Percentiles rank a stretch among this genome's conserved stretches.
These are phyloP conservation scores for Amanita jacksonii DNA, from an alignment of 768 basidiomycete genomes.

Conservation along the genomic window DNA sequence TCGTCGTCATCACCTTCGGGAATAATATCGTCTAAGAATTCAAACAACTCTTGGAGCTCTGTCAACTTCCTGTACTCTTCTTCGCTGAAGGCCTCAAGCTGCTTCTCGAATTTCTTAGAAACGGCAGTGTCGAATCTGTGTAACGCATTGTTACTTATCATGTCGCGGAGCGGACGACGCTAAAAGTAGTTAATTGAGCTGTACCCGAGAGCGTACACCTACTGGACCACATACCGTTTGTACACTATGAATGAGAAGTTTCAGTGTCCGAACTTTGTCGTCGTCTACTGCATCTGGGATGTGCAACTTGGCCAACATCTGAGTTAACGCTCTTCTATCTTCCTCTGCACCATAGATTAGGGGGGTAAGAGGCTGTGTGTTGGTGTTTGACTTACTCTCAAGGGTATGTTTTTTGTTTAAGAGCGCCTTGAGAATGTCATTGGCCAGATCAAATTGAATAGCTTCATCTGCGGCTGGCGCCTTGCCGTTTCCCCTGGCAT, in stretches of 20 bases:
- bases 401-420: slow-evolving; percentile 37
- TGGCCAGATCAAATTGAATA: slow-evolving; percentile 49
- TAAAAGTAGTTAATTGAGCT: slow-evolving; percentile 10
- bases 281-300: slow-evolving; percentile 67
- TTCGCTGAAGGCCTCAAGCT: slow-evolving; percentile 63
- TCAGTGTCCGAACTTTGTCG: slow-evolving; percentile 52
- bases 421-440: slow-evolving; percentile 39
- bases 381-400: slow-evolving; percentile 35
- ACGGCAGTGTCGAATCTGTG: slow-evolving; percentile 58
- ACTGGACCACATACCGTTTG: slow-evolving; percentile 35
- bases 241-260: slow-evolving; percentile 53
- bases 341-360: no score
- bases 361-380: no score
- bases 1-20: slow-evolving; percentile 57
- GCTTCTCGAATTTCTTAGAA: slow-evolving; percentile 61
- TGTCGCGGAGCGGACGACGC: slow-evolving; percentile 42
- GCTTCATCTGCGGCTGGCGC: slow-evolving; percentile 16
- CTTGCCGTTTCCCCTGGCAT: slow-evolving; percentile 13
- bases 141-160: slow-evolving; percentile 56
- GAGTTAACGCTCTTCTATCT: slow-evolving; percentile 54
- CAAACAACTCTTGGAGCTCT: slow-evolving; percentile 52
- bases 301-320: slow-evolving; percentile 53
- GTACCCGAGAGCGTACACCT: slow-evolving; percentile 7
- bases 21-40: slow-evolving; percentile 63
- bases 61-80: slow-evolving; percentile 60